Conservation (phyloP, 1,139 yeast species). For the Keqinozyma sinolaborantium region DNA sequence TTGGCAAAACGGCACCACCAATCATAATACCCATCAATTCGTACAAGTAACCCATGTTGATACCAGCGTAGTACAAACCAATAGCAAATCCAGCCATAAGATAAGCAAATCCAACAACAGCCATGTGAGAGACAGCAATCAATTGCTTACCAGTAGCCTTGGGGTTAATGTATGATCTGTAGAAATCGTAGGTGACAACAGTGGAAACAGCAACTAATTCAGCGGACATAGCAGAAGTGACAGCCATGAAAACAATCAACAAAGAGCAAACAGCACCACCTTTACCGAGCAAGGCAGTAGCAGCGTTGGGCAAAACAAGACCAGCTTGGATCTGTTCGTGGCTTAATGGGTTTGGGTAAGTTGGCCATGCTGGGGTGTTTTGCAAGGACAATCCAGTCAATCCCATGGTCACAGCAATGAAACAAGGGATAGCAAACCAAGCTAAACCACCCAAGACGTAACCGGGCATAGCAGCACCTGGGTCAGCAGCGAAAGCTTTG, state of each 20-base stretch:
- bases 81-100: slow-evolving; percentile 79
- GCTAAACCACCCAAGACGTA: slow-evolving; percentile 86
- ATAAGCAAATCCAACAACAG: slow-evolving; percentile 64
- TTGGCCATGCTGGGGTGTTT: slow-evolving; percentile 66
- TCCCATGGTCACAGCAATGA: slow-evolving; percentile 81
- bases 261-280: slow-evolving; percentile 85
- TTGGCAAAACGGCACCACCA: slow-evolving; percentile 81
- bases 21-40: slow-evolving; percentile 86
- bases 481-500: slow-evolving; percentile 84
- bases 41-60: slow-evolving; percentile 82
- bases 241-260: slow-evolving; percentile 78
- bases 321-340: slow-evolving; percentile 75
- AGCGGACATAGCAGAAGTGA: slow-evolving; percentile 79
- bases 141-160: slow-evolving; percentile 69
- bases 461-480: slow-evolving; percentile 85
- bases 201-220: slow-evolving; percentile 87
- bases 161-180: slow-evolving; percentile 76
- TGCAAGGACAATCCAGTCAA: slow-evolving; percentile 74
- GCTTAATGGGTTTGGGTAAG: slow-evolving; percentile 65
- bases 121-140: slow-evolving; percentile 61
- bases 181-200: slow-evolving; percentile 79
- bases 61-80: slow-evolving; percentile 77
- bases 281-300: slow-evolving; percentile 77
- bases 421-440: slow-evolving; percentile 88
- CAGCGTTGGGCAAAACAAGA: slow-evolving; percentile 81